Base-by-base conservation (phyloP, 345 rosid species). In the Populus euphratica region DNA sequence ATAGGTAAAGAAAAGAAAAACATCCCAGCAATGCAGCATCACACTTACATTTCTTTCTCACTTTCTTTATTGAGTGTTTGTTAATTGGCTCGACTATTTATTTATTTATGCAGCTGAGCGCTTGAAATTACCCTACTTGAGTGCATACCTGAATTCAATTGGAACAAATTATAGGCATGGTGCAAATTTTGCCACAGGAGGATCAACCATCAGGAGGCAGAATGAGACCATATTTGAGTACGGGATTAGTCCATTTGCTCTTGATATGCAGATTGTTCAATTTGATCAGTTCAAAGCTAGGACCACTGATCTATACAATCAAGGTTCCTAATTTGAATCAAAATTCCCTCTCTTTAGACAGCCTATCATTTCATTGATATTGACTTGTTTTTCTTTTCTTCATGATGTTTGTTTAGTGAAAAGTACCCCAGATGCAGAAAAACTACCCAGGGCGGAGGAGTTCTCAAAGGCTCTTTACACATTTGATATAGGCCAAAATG, bases 401-500 rank as follows among this genome's bases (percentile, higher is more conserved):
- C 44, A 47, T 52, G 72, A 8, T 74, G 63, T 35, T 54, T 82
- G 36, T 27, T 59, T 81, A 95, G 98, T 72, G 74, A 89, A 81
- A 85, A 79, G 21, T 62, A 36, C 76, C 17, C 75, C 73, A 2
- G 96, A 91, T 20, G 88, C 85, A 77, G 88, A 83, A 62, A 91
- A 90, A 72, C 90, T 93, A 38, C 99, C 97, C 0, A 86, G 89
- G 25, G 88, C 84, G 21, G 91, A 89, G 77, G 99, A 93, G 20
- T 93, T 90, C 79, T 81, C 96, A 6, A 88, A 85, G 85, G 98
- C 99, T 70, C 84, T 95, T 77, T 92, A 93, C 81, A 95, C 97
- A 8, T 91, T 93, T 73, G 99, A 95, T 81, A 92, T 95, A 23
- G 98, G 99, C 73, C 98, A 95, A 80, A 95, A 95, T 80, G 98